Evolutionary conservation across 805 yeast genomes (phyloP).

Genomic region (Ogataea dorogensis): DNA sequence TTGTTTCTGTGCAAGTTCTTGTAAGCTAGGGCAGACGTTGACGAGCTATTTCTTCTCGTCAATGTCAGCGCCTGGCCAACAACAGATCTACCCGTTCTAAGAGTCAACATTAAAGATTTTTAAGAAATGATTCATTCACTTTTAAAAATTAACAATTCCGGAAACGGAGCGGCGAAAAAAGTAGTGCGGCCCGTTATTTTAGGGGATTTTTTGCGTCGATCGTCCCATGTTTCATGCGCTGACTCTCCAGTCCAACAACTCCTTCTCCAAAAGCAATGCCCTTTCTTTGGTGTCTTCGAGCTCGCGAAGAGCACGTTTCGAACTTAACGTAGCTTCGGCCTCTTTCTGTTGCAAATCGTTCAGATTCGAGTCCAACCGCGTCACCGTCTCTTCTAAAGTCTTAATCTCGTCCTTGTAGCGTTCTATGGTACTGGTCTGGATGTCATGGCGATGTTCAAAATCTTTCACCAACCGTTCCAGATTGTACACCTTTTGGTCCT

Average conservation of each 20-base stretch:
- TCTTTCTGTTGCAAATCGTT: conserved; percentile 43
- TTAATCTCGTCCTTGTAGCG: conserved; percentile 59
- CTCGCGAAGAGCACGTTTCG: conserved; percentile 55
- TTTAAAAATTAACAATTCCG: conserved; percentile 7
- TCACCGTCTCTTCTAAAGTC: conserved; percentile 50
- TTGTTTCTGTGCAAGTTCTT: conserved; percentile 86
- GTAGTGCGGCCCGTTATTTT: conserved; percentile 4
- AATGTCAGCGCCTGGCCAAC: conserved; percentile 15
- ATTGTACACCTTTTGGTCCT: conserved; percentile 46
- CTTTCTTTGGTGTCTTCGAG: conserved; percentile 53
- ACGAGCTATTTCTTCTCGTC: conserved; percentile 42
- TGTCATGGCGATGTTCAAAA: conserved; percentile 48
- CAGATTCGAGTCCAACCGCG: conserved; percentile 44
- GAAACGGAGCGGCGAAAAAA: conserved; percentile 9
- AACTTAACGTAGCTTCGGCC: conserved; percentile 41
- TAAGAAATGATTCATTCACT: conserved; percentile 10
- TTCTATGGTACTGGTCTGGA: conserved; percentile 48
- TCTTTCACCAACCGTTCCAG: conserved; percentile 56
- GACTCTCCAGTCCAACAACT: conserved; percentile 53
- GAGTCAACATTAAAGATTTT: conserved; percentile 18
- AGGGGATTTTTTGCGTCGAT: conserved; percentile 1
- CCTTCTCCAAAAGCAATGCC: conserved; percentile 52
- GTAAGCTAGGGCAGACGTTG: conserved; percentile 93
- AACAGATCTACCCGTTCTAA: conserved; percentile 12
- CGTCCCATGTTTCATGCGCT: conserved; percentile 11